Evolutionary conservation across 768 basidiomycete genomes (phyloP), one percentile per base, ranked within the genome.

Genomic region (Chiua virens): DNA sequence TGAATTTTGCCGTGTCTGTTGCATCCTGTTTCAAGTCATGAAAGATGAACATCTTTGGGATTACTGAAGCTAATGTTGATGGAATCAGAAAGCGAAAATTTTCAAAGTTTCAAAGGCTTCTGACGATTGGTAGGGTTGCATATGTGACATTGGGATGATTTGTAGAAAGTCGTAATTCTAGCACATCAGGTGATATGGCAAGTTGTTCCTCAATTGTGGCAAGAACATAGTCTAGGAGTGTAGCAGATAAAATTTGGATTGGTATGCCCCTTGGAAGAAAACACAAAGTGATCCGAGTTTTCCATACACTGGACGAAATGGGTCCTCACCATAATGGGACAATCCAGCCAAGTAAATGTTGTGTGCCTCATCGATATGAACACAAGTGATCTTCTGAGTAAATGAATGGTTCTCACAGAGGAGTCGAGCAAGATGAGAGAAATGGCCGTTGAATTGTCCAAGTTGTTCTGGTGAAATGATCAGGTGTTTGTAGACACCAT

Each of bases 1-100:
- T 50, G 45, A 65, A 45, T 0, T 5, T 1, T 0, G 58, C 55
- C 15, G 50, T 45, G 17, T 55, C 47, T 2, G 47, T 38, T 3
- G 42, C 49, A 20, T 59, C 53, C 22, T 53, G 47, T 1, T 40
- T 55, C 20, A 53, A 34, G 45, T 63, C 55, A 32, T 54, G 52
- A 34, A 59, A 63, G 2, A 63, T 47, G 3, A 61, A 23, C 0
- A 28, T 35, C 23, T 60, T 63, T 35, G 35, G 25, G 5, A 50
- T 30, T 2, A 39, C 42, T 6, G n/a, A n/a, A n/a, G n/a, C n/a
- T n/a, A n/a, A n/a, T n/a, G n/a, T n/a, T n/a, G n/a, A 5, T 13
- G 50, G 50, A 13, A 52, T 22, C 10, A 52, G 25, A 18, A 38
- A 32, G 25, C 35, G 15, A 9, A 52, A 21, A 4, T 53, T 53